Evolutionary conservation across 805 yeast species (phyloP), one percentile per base, ranked within the genome.

Genomic region (Candida caryicola): DNA sequence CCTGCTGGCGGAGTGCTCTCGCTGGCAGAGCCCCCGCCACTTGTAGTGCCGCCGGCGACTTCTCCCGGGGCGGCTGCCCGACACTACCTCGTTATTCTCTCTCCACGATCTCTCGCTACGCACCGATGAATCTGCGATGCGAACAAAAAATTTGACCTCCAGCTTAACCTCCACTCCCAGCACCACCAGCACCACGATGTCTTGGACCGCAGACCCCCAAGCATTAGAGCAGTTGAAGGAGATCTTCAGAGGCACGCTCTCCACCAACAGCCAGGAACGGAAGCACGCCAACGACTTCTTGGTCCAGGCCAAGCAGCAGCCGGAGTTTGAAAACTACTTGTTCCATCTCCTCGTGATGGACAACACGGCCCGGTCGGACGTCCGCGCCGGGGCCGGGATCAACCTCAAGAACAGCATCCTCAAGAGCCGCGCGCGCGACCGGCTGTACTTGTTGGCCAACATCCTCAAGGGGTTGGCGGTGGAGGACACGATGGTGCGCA

Each of bases 371-470:
- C 62, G 65, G n/a, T 60, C 79, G 0, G 79, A 78, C 29, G 71
- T 81, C 7, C 73, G 96, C 36, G 96, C 96, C 1, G 81, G 95
- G 0, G 91, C 97, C 1, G 99, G 98, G 7, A 62, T 90, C 43
- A 71, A 81, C 52, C 73, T 93, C 59, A 91, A 93, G 57, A 91
- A 90, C 60, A 76, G 76, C 44, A 64, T 89, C n/a, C 51, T 77
- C 27, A 69, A 63, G 41, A 55, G 63, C 25, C 57, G 63, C 41
- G 17, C 40, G 33, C 33, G 46, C 39, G 46, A 62, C 48, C 53
- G 72, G 36, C 52, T 57, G 36, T 62, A 59, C 45, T 47, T 70
- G n/a, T 51, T 66, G 34, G 67, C 59, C 7, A 71, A 76, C 49
- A 67, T 82, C 26, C 68, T 48, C 51, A 59, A 45, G 70, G 88